Base-by-base conservation (phyloP, 1,284 basidiomycete species). In the Ganoderma lucidum region DNA sequence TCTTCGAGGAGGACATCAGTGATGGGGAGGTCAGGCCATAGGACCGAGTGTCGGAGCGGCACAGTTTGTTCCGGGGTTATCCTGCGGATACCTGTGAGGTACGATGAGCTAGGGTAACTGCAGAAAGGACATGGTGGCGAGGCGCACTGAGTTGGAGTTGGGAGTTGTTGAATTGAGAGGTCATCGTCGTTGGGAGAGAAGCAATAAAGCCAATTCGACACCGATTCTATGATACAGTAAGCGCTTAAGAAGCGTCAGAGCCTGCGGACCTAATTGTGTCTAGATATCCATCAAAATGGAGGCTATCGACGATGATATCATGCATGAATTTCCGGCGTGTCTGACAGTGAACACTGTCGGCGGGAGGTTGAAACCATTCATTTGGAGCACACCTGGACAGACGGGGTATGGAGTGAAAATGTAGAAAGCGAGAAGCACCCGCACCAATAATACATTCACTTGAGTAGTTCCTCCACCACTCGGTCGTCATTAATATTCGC, bases 401-500 rank as follows among this genome's bases (percentile, higher is more conserved):
- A 30, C 15, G 30, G 32, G 53, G 14, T 35, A 23, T 35, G 53
- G 30, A 35, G 3, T 17, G 30, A 19, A 32, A 14, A 56, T 17
- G 53, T 32, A 15, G 30, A 56, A 32, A 56, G 30, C 23, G 30
- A 56, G 56, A 28, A 55, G 62, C 32, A 70, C 63, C 37, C 59
- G 39, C 41, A 61, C 62, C 68, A 69, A 15, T 58, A 48, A 63
- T 70, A 69, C 71, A 71, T 68, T 76, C 70, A 78, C 66, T 86
- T 88, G 75, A 90, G 78, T 62, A 90, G 77, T 78, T 89, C 86
- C 78, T 90, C 85, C 44, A 90, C 85, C 44, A 91, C 82, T 69
- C 83, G 82, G 75, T 91, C 88, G 72, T 90, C 88, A 64, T 84
- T 81, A 72, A 91, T 89, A 73, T 86, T 88, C 44, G 82, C 78